Conservation (phyloP, 495 filamentous ascomycete species). For the Aspergillus biplanus region DNA sequence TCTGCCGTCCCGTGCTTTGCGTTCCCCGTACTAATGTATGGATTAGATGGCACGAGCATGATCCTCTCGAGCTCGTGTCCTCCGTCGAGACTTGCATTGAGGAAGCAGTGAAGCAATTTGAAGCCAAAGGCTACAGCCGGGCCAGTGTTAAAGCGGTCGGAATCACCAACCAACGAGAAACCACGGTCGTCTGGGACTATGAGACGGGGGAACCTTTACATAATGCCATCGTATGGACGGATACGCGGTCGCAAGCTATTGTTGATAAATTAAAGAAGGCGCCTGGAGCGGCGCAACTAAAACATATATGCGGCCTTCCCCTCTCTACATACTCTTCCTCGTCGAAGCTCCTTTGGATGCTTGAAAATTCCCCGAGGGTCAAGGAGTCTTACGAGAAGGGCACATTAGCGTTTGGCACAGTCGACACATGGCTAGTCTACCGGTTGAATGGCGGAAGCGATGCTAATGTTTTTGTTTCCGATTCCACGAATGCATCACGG, state of each 20-base stretch:
- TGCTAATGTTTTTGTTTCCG: constrained; percentile 78
- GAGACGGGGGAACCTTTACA: constrained; percentile 82
- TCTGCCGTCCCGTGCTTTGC: not conserved
- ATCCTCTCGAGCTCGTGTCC: constrained; percentile 74
- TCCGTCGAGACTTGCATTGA: constrained; percentile 87
- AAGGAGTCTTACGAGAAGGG: constrained; percentile 76
- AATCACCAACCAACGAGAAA: constrained; percentile 96
- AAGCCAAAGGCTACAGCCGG: constrained; percentile 65
- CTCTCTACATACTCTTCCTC: constrained; percentile 93
- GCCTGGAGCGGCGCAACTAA: constrained; percentile 65
- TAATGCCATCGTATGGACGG: constrained; percentile 94
- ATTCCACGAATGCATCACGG: constrained; percentile 89
- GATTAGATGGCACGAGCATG: constrained; percentile 89
- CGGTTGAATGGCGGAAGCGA: constrained; percentile 79
- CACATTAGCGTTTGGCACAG: constrained; percentile 84
- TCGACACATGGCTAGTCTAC: constrained; percentile 92
- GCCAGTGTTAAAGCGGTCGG: constrained; percentile 79
- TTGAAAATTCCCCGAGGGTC: constrained; percentile 72
- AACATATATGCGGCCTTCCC: constrained; percentile 80
- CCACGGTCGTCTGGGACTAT: constrained; percentile 88
- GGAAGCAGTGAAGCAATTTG: constrained; percentile 71
- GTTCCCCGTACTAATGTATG: constrained; percentile 13
- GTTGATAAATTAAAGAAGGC: constrained; percentile 74
- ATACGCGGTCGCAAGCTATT: constrained; percentile 79
- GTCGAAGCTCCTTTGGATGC: constrained; percentile 87